phyloP scores from a whole-genome alignment of 805 yeast species.

The Saturnispora saitoi region DNA sequence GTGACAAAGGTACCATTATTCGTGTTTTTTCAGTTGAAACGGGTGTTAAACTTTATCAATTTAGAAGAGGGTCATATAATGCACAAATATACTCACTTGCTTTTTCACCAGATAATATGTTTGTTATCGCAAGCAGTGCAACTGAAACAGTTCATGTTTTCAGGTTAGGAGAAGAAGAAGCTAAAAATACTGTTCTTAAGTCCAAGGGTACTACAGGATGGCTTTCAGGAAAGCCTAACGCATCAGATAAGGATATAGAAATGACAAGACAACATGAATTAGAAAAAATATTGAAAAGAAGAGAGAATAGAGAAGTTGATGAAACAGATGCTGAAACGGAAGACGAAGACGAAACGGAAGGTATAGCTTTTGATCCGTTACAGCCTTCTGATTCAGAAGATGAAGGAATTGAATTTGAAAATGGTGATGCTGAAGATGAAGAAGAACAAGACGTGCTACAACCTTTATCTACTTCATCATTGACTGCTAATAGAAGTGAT shows the following conservation, averaged over 20 bases:
- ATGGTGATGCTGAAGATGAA: constrained; percentile 10
- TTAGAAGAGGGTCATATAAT: constrained; percentile 84
- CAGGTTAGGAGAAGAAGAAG: constrained; percentile 49
- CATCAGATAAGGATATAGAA: constrained; percentile 9
- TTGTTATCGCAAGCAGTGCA: constrained; percentile 77
- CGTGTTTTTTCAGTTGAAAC: constrained; percentile 72
- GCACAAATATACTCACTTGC: constrained; percentile 75
- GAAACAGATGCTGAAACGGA: background rate
- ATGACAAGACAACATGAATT: constrained; percentile 11
- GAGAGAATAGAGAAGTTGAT: constrained; percentile 12
- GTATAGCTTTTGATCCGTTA: background rate
- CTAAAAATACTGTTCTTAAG: constrained; percentile 24
- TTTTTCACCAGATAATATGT: constrained; percentile 67
- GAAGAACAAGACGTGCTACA: background rate
- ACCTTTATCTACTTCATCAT: constrained; percentile 1
- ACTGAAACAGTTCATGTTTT: constrained; percentile 93
- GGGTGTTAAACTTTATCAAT: constrained; percentile 65
- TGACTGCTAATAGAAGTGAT: background rate
- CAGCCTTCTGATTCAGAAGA: constrained; percentile 29
- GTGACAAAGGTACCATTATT: constrained; percentile 84
- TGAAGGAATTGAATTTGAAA: constrained; percentile 16
- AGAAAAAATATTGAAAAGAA: constrained; percentile 9
- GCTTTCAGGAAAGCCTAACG: constrained; percentile 9
- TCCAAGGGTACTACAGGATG: constrained; percentile 11
- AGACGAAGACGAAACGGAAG: background rate